A percentile compares a stretch with the other conserved stretches of the same genome.
Conservation (phyloP, 768 basidiomycete species). For the Mycena albidolilacea region DNA sequence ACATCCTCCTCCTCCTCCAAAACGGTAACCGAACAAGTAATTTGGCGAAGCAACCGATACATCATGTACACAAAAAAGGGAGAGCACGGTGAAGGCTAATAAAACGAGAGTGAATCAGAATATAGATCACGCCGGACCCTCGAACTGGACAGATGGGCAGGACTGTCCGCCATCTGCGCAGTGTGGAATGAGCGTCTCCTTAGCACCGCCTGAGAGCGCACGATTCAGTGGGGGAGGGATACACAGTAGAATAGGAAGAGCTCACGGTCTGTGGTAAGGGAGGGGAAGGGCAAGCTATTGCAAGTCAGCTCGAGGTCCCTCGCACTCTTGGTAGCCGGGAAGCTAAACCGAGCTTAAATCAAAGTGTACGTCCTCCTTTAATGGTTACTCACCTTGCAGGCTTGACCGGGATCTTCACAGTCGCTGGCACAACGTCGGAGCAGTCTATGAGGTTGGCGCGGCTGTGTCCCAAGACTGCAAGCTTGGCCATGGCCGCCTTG, state of each 20-base stretch:
- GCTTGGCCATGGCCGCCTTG: slow-evolving; percentile 23
- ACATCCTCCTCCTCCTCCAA: too few relatives aligned
- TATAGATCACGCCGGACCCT: slow-evolving; percentile 2
- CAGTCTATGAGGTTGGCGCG: slow-evolving; percentile 18
- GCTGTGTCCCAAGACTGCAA: slow-evolving; percentile 7
- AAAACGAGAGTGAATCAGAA: too few relatives aligned
- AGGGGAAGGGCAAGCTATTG: not conserved
- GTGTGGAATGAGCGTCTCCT: slow-evolving; percentile 23
- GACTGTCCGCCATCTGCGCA: slow-evolving; percentile 6
- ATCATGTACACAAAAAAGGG: too few relatives aligned
- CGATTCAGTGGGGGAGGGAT: not conserved
- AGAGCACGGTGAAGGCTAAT: too few relatives aligned
- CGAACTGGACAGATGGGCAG: slow-evolving; percentile 10
- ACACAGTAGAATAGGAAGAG: not conserved
- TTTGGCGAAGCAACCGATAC: too few relatives aligned
- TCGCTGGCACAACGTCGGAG: slow-evolving; percentile 16
- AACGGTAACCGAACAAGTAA: too few relatives aligned
- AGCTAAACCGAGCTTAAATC: not conserved
- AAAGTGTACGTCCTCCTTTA: not conserved
- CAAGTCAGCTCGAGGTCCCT: slow-evolving; percentile 24
- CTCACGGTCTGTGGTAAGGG: slow-evolving; percentile 13
- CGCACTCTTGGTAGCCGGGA: slow-evolving; percentile 18
- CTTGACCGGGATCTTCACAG: slow-evolving; percentile 9
- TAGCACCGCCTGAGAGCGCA: not conserved
- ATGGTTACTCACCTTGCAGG: not conserved